These are phyloP conservation scores for Phaeodactylum tricornutum DNA, from an alignment of 108 stramenopile genomes.

Conservation along the genomic window DNA sequence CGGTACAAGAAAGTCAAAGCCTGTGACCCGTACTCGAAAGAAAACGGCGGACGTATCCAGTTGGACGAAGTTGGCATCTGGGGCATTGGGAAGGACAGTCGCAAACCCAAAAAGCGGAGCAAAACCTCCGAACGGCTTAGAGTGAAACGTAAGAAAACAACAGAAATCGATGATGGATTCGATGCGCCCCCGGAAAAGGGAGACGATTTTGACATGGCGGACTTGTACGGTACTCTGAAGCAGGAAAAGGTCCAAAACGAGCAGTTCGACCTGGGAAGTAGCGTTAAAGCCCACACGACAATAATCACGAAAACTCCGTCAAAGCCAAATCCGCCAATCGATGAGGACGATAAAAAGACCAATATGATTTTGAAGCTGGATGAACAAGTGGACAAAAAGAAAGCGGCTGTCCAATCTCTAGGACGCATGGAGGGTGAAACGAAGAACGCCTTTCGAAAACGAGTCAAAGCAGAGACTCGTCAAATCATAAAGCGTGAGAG, in stretches of 20 bases:
- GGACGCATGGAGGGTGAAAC: slow-evolving; percentile 41
- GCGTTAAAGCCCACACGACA: not conserved
- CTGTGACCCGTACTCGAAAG: slow-evolving; percentile 45
- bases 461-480: slow-evolving; percentile 36
- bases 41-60: slow-evolving; percentile 13
- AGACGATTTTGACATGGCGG: slow-evolving; percentile 49
- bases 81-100: slow-evolving; percentile 40
- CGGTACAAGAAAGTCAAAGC: slow-evolving; percentile 64
- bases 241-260: slow-evolving; percentile 18
- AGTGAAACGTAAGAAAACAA: slow-evolving; percentile 1
- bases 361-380: slow-evolving; percentile 13
- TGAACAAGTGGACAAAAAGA: slow-evolving; percentile 9
- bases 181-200: slow-evolving; percentile 27
- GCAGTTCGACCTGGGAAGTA: not conserved
- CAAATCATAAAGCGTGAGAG: slow-evolving; percentile 19
- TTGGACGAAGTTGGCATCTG: slow-evolving; percentile 26
- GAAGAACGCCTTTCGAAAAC: slow-evolving; percentile 34
- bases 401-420: slow-evolving; percentile 3
- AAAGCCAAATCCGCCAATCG: not conserved
- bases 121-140: not conserved
- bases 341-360: not conserved
- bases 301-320: not conserved
- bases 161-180: slow-evolving; percentile 16
- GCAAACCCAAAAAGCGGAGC: slow-evolving; percentile 36
- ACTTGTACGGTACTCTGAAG: slow-evolving; percentile 34